phyloP scores from a whole-genome alignment of 169 alveolate genomes.

The Eimeria acervulina region DNA sequence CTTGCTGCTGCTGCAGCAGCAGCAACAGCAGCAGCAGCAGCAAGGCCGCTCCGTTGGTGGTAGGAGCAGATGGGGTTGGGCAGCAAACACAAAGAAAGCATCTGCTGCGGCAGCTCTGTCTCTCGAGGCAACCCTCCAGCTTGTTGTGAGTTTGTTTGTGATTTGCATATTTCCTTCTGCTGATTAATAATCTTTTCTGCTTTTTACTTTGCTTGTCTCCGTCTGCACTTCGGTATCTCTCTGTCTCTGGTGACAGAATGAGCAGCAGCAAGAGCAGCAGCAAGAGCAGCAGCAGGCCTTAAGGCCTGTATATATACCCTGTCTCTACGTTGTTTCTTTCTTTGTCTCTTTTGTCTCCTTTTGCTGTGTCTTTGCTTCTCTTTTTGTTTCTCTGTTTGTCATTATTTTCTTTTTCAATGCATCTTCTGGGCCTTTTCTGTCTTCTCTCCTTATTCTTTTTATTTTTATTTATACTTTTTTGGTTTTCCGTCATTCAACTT shows the following conservation, averaged over 20 bases:
- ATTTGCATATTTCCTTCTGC: not conserved
- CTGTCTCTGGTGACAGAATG: too few relatives aligned
- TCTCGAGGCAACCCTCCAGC: not conserved
- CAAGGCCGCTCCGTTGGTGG: not conserved
- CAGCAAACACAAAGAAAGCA: not conserved
- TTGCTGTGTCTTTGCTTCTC: not conserved
- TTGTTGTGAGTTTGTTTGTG: not conserved
- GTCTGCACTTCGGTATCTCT: not conserved
- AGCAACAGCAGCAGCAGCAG: slow-evolving; percentile 56
- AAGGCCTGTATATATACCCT: too few relatives aligned
- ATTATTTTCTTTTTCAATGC: not conserved
- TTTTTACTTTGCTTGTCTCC: not conserved
- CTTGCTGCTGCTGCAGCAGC: slow-evolving; percentile 7
- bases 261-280: too few relatives aligned
- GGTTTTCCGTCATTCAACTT: not conserved
- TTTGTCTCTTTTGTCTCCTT: not conserved
- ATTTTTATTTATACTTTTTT: not conserved
- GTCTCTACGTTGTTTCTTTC: not conserved
- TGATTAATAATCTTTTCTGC: not conserved
- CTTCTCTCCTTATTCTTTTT: not conserved
- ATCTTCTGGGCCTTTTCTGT: not conserved
- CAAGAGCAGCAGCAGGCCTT: too few relatives aligned
- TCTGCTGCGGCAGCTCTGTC: not conserved
- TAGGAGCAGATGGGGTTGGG: not conserved
- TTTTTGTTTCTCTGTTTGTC: not conserved